phyloP scores from a whole-genome alignment of 140 eudicot species.

The Stevia rebaudiana region DNA sequence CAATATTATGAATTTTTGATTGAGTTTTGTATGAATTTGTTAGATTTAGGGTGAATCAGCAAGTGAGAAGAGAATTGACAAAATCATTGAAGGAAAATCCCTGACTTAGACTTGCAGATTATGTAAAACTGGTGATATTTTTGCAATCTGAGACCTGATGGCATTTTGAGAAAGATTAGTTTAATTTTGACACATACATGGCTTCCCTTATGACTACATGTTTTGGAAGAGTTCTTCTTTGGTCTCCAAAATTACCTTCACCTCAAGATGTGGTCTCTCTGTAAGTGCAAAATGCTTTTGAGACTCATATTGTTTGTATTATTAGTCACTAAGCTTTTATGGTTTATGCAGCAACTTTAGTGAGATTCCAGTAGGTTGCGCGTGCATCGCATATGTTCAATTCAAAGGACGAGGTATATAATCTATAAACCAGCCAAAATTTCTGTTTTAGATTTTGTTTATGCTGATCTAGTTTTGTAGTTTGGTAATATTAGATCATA shows the following conservation, averaged over 20 bases:
- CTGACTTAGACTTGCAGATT: slow-evolving; percentile 46
- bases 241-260: slow-evolving; percentile 73
- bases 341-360: slow-evolving; percentile 54
- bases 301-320: background rate
- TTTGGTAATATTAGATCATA: background rate
- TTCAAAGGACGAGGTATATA: slow-evolving; percentile 85
- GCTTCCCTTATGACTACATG: slow-evolving; percentile 43
- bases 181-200: slow-evolving; percentile 39
- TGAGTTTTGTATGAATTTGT: too few relatives aligned
- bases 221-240: slow-evolving; percentile 67
- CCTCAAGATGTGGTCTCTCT: slow-evolving; percentile 84
- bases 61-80: slow-evolving; percentile 48
- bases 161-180: slow-evolving; percentile 22
- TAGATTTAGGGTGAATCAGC: slow-evolving; percentile 72
- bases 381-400: slow-evolving; percentile 83
- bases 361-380: slow-evolving; percentile 75
- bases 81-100: slow-evolving; percentile 37
- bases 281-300: slow-evolving; percentile 35
- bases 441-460: background rate
- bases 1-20: too few relatives aligned
- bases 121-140: slow-evolving; percentile 21
- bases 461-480: background rate
- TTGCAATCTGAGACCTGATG: slow-evolving; percentile 42
- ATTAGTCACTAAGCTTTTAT: slow-evolving; percentile 15
- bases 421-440: background rate